A percentile compares a stretch with the other conserved stretches of the same genome.
These are phyloP conservation scores for Candida odintsovae DNA, from an alignment of 805 yeast species.

Conservation along the genomic window DNA sequence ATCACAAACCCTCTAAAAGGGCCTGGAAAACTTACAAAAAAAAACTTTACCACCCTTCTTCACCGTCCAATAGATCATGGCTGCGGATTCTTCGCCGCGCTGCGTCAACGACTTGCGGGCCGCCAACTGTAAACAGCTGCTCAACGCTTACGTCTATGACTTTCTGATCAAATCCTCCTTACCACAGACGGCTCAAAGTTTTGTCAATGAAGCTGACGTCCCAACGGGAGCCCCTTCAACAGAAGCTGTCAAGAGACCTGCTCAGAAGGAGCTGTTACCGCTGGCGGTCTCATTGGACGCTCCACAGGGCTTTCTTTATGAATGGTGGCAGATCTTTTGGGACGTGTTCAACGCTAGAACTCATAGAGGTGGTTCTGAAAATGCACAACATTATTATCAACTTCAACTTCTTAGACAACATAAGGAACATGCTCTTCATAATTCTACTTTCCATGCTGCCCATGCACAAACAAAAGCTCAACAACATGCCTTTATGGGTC, in stretches of 20 bases:
- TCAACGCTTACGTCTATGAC: slow-evolving; percentile 85
- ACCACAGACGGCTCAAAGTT: slow-evolving; percentile 65
- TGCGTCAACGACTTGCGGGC: slow-evolving; percentile 23
- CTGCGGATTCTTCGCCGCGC: slow-evolving; percentile 7
- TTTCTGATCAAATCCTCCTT: slow-evolving; percentile 71
- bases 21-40: no score
- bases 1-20: neutral
- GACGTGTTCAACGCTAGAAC: slow-evolving; percentile 83
- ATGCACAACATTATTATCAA: slow-evolving; percentile 70
- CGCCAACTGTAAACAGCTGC: slow-evolving; percentile 39
- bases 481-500: slow-evolving; percentile 13
- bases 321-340: slow-evolving; percentile 98
- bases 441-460: slow-evolving; percentile 38
- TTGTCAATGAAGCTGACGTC: slow-evolving; percentile 72
- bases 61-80: slow-evolving; percentile 1
- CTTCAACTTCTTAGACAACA: slow-evolving; percentile 53
- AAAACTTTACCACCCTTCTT: no score
- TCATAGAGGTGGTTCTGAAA: slow-evolving; percentile 52
- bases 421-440: slow-evolving; percentile 48
- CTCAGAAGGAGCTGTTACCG: slow-evolving; percentile 39
- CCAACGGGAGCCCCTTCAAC: slow-evolving; percentile 21
- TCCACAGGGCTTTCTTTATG: slow-evolving; percentile 80
- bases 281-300: slow-evolving; percentile 64
- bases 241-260: slow-evolving; percentile 17
- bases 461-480: slow-evolving; percentile 34